phyloP scores from a whole-genome alignment of 345 rosid genomes.

The Boechera divaricarpa region DNA sequence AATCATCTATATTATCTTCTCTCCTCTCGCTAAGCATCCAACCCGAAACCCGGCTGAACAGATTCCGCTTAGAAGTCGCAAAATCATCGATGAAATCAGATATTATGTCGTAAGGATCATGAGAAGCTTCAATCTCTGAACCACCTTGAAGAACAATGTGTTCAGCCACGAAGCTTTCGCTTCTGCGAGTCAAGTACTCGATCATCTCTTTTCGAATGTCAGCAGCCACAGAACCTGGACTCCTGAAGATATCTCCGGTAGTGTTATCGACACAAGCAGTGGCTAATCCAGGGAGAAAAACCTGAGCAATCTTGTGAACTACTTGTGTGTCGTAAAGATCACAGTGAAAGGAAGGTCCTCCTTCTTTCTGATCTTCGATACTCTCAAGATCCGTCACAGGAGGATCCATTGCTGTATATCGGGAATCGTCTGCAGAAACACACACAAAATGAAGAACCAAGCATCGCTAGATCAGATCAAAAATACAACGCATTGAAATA shows the following conservation, averaged over 20 bases:
- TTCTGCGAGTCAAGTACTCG: constrained; percentile 67
- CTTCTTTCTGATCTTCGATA: constrained; percentile 63
- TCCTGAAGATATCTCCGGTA: constrained; percentile 73
- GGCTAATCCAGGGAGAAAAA: constrained; percentile 76
- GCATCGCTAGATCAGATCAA: constrained; percentile 3
- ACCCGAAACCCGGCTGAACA: constrained; percentile 78
- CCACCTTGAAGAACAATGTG: constrained; percentile 62
- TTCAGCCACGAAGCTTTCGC: constrained; percentile 80
- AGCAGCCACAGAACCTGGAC: constrained; percentile 79
- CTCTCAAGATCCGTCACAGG: constrained; percentile 55
- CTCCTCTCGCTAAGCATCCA: constrained; percentile 87
- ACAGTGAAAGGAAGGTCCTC: constrained; percentile 62
- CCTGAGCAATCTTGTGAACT: constrained; percentile 66
- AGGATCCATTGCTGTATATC: constrained; percentile 49
- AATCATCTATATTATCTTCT: constrained; percentile 89
- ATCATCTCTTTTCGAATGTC: constrained; percentile 75
- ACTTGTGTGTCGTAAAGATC: constrained; percentile 65
- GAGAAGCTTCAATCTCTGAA: constrained; percentile 55
- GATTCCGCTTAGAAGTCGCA: constrained; percentile 68
- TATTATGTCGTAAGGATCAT: constrained; percentile 74
- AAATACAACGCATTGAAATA: background rate
- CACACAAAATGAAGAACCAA: constrained; percentile 2
- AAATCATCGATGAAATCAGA: constrained; percentile 77
- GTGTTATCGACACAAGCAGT: constrained; percentile 88
- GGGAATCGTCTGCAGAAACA: constrained; percentile 10